phyloP scores from a whole-genome alignment of 2,329 filamentous ascomycete genomes.

The Microdochium trichocladiopsis region DNA sequence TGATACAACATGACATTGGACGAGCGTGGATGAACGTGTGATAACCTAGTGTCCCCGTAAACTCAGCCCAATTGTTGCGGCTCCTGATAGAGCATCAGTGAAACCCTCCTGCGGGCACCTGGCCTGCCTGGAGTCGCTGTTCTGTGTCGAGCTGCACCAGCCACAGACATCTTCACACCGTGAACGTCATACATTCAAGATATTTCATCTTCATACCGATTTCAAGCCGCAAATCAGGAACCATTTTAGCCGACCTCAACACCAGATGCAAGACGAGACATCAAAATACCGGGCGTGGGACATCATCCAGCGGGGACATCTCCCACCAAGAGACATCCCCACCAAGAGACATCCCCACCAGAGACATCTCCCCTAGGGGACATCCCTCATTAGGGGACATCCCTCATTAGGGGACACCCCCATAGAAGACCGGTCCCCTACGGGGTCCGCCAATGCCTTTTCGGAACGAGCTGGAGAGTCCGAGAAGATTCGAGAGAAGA shows the following conservation, averaged over 20 bases:
- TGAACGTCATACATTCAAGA: background rate
- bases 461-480: background rate
- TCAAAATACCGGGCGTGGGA: background rate
- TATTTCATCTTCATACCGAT: background rate
- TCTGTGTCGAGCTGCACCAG: background rate
- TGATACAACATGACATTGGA: background rate
- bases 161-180: background rate
- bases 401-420: too few relatives aligned
- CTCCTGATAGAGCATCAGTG: background rate
- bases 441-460: background rate
- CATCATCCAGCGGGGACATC: background rate
- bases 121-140: background rate
- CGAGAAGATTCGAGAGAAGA: background rate
- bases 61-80: background rate
- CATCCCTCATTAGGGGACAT: background rate
- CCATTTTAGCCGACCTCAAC: background rate
- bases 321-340: too few relatives aligned
- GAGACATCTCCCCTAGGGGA: background rate
- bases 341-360: background rate
- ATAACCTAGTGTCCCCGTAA: background rate
- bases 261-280: background rate
- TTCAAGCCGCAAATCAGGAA: background rate
- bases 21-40: background rate
- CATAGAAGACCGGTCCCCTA: background rate
- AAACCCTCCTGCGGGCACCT: background rate